Percentiles rank a stretch among this genome's conserved stretches.
These are phyloP conservation scores for Antrodiella citrinella DNA, from an alignment of 768 basidiomycete genomes.

Conservation along the genomic window DNA sequence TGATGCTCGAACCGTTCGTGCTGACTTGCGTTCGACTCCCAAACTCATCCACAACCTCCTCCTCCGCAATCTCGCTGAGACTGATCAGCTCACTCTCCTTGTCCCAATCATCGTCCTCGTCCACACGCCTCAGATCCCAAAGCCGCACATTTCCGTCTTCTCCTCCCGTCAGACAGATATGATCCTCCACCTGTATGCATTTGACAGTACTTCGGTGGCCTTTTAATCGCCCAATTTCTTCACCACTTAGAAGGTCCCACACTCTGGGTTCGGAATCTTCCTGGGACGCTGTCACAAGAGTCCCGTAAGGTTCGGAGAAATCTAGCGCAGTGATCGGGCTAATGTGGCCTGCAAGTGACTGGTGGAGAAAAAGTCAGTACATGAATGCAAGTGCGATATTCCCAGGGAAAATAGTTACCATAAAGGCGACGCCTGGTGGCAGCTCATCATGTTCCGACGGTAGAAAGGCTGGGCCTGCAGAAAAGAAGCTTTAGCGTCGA, in stretches of 20 bases:
- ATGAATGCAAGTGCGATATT: neutral
- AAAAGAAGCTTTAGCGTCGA: too few relatives aligned
- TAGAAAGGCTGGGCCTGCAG: constrained; percentile 81
- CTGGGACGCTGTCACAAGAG: constrained; percentile 79
- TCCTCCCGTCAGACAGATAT: constrained; percentile 84
- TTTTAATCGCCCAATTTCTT: constrained; percentile 75
- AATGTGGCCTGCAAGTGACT: constrained; percentile 79
- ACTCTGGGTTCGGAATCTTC: constrained; percentile 84
- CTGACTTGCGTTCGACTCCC: constrained; percentile 6
- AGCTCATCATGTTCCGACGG: constrained; percentile 97
- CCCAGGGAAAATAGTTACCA: constrained; percentile 48
- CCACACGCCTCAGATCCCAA: constrained; percentile 87
- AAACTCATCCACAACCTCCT: constrained; percentile 35
- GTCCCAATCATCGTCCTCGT: constrained; percentile 57
- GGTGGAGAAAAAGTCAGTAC: constrained; percentile 10
- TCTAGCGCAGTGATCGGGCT: constrained; percentile 84
- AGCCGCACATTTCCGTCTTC: constrained; percentile 78
- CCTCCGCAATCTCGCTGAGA: constrained; percentile 58
- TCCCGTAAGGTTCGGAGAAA: constrained; percentile 95
- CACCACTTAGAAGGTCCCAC: constrained; percentile 90
- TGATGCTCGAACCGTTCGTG: constrained; percentile 30
- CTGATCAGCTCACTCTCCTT: constrained; percentile 46
- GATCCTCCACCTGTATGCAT: constrained; percentile 87
- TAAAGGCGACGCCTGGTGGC: constrained; percentile 91
- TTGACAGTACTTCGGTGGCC: constrained; percentile 83